These are phyloP conservation scores for Nothophytophthora sp. DNA, from an alignment of 352 stramenopile genomes.

Conservation along the genomic window DNA sequence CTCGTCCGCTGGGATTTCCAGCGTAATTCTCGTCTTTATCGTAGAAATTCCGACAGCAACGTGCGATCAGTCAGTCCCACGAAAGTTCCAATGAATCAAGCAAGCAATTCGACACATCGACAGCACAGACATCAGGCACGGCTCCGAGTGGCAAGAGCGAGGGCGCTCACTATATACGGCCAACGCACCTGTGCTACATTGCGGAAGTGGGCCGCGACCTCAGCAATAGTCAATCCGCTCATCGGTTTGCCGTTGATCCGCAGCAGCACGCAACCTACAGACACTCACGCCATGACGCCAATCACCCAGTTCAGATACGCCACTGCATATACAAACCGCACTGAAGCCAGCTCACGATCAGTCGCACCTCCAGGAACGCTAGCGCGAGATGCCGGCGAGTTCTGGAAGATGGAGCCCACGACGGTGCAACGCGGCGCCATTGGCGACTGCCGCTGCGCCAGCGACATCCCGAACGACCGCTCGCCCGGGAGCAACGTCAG, in stretches of 20 bases:
- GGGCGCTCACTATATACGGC: background rate
- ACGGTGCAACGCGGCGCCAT: conserved; percentile 34
- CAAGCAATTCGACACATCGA: too few species aligned
- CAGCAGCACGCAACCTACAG: conserved; percentile 42
- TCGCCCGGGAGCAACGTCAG: conserved; percentile 49
- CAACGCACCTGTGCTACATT: conserved; percentile 30
- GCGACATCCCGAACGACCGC: conserved; percentile 70
- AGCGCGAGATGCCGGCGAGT: conserved; percentile 56
- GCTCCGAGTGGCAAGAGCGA: background rate
- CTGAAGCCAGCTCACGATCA: conserved; percentile 7
- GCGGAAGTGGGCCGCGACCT: conserved; percentile 50
- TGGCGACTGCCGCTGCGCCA: conserved; percentile 33
- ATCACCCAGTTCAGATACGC: background rate
- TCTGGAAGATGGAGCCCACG: conserved; percentile 57
- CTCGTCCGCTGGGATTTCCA: conserved; percentile 20
- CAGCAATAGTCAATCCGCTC: conserved; percentile 27
- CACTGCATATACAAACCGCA: too few species aligned
- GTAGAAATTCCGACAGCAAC: background rate
- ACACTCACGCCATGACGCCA: background rate
- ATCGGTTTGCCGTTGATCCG: conserved; percentile 39
- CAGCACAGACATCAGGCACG: too few species aligned
- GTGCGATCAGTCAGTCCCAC: background rate
- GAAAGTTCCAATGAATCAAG: background rate
- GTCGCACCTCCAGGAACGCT: conserved; percentile 46
- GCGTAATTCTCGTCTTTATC: conserved; percentile 23